Evolutionary conservation across 2,329 filamentous ascomycete species (phyloP).

Genomic region (Colletotrichum cordylinicola): DNA sequence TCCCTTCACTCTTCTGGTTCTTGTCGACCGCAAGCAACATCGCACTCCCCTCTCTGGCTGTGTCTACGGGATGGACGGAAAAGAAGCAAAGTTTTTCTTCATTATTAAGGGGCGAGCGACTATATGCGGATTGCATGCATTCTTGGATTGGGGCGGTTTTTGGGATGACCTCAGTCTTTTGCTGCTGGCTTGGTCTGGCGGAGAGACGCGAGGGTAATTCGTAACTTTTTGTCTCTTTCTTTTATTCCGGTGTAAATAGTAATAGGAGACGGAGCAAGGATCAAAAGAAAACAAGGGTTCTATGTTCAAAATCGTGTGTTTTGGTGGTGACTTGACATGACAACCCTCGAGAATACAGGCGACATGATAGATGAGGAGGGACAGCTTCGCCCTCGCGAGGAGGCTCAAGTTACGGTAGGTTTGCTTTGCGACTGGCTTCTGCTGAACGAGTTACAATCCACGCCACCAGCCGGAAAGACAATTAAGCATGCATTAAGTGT

Average conservation of each 20-base stretch:
- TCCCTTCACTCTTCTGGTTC: not conserved
- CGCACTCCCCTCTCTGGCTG: not conserved
- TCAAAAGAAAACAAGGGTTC: not conserved
- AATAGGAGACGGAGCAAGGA: not conserved
- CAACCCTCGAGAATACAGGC: not conserved
- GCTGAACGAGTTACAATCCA: not conserved
- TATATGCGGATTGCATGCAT: not conserved
- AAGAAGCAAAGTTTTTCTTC: not conserved
- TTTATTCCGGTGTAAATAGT: not conserved
- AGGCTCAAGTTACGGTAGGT: not conserved
- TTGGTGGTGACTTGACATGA: not conserved
- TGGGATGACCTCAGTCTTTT: not conserved
- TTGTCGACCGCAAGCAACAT: not conserved
- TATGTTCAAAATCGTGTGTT: not conserved
- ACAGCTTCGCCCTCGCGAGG: not conserved
- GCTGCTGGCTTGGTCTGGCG: not conserved
- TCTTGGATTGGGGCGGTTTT: not conserved
- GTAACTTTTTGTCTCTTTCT: not conserved
- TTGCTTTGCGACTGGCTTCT: not conserved
- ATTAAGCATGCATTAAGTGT: not conserved
- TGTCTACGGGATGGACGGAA: not conserved
- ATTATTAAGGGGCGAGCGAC: not conserved
- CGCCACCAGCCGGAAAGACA: not conserved
- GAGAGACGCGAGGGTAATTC: not conserved
- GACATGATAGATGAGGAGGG: fast-evolving